Percentiles rank a stretch among this genome's conserved stretches.
Evolutionary conservation across 2,329 filamentous ascomycete species (phyloP).

Genomic region (Neurospora sp.): DNA sequence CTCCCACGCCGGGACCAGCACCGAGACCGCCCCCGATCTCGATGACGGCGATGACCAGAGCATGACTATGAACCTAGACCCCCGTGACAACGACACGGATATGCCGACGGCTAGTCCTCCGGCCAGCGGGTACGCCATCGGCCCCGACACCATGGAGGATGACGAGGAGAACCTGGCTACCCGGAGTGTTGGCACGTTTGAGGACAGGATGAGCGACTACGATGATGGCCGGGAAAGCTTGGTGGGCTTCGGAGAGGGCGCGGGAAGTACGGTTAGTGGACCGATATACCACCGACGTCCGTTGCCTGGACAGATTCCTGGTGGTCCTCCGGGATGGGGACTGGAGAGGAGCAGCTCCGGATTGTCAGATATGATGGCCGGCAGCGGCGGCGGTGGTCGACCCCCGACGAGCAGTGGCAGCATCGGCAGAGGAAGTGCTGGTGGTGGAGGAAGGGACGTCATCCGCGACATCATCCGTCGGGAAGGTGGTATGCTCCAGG

Average conservation of each 20-base stretch:
- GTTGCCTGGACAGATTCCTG: constrained; percentile 26
- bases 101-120: constrained; percentile 31
- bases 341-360: constrained; percentile 43
- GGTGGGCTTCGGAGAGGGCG: constrained; percentile 88
- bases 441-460: neutral
- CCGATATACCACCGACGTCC: constrained; percentile 55
- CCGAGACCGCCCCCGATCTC: constrained; percentile 31
- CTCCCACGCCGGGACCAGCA: constrained; percentile 41
- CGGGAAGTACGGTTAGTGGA: constrained; percentile 73
- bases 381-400: constrained; percentile 25
- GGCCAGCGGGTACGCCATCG: constrained; percentile 45
- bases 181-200: constrained; percentile 40
- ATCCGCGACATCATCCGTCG: constrained; percentile 13
- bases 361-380: constrained; percentile 16
- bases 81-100: constrained; percentile 33
- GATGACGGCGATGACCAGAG: constrained; percentile 52
- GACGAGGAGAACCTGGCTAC: constrained; percentile 39
- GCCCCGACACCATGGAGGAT: constrained; percentile 37
- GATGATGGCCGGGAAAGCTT: constrained; percentile 66
- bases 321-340: constrained; percentile 23
- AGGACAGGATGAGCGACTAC: constrained; percentile 68
- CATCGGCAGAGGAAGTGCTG: constrained; percentile 2
- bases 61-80: constrained; percentile 57
- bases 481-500: constrained; percentile 22
- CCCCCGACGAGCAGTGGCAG: constrained; percentile 12